Evolutionary conservation across 202 grass and related monocot genomes (phyloP), one percentile per base, ranked within the genome.

Genomic region (Zizania palustris): DNA sequence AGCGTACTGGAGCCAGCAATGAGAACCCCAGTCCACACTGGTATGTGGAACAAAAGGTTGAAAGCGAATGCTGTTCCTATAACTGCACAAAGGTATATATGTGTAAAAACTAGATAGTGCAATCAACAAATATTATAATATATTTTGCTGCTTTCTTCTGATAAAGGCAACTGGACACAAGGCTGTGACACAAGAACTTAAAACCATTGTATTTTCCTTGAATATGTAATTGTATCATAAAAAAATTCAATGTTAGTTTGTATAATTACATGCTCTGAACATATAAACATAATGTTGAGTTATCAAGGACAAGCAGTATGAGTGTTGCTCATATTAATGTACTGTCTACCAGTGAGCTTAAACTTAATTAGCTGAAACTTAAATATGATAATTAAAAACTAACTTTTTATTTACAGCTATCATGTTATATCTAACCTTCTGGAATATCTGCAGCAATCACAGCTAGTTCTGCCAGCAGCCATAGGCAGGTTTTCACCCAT

Each of bases 381-480:
- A 58, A 64, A n/a, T 5, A 40, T 63, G 16, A 40, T 12, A 67
- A 1, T 49, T 48, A 19, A 40, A 15, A 6, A 33, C 3, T 39
- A 2, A 40, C 36, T 35, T 22, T 38, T 50, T 58, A 13, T 43
- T 28, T 22, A 70, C 34, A 16, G 45, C 0, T 16, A 15, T 39
- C 7, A 69, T 43, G 5, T 13, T 60, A 11, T 16, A 14, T 44
- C 72, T 40, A 48, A 98, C 96, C 96, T 98, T 98, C 96, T 22
- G 89, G 91, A 48, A 98, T 92, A 48, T 95, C 96, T n/a, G 96
- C 89, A 45, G 96, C 87, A n/a, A 95, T 95, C 55, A 95, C 96
- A 44, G 89, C 89, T 59, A 98, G 12, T 81, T 98, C 96, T 39
- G 96, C 91, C 1, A 98, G 62, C 46, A 92, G 56, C 85, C 89